Evolutionary conservation across 148 eudicot genomes (phyloP), one percentile per base, ranked within the genome.

Genomic region (Cornus controversa): DNA sequence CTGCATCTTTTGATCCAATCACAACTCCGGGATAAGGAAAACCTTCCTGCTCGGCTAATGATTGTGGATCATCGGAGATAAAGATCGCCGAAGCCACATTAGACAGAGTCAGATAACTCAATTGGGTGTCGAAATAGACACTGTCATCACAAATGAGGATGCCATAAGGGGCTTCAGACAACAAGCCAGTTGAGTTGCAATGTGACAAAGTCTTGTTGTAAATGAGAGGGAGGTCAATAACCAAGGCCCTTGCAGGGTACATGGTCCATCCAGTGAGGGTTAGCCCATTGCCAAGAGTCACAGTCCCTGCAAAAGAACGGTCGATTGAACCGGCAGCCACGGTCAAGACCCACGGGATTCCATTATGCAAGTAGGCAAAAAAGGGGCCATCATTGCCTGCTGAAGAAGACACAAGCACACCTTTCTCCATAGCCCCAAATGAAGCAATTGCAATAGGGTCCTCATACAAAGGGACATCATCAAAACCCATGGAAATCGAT

Each of bases 401-500:
- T 40, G 45, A 40, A 40, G 10, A 9, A 5, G 45, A 40, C 45
- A 40, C 45, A 40, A 40, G 10, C 10, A 4, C 45, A 74, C 45
- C 45, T 8, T 40, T 9, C 7, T 6, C 45, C 45, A 40, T 40
- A 40, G 45, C 3, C 6, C 45, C 45, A 40, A 40, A 40, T 40
- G 45, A 40, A 40, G 45, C 45, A 4, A 40, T 40, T 4, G 8
- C 45, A 40, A 40, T 6, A 40, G 10, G 45, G 45, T 40, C 45
- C 8, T 40, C 45, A 40, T 40, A 40, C 6, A 40, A 40, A 40
- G 45, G 45, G 45, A 9, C 0, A 40, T 40, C 45, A 6, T 40
- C 45, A 40, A 40, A 40, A 40, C 45, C 45, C 45, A 40, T 6
- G 4, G 77, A 85, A 4, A 85, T 74, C 0, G 87, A 85, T n/a